Evolutionary conservation across 495 filamentous ascomycete species (phyloP), one percentile per base, ranked within the genome.

Genomic region (Aspergillus bertholletiae): DNA sequence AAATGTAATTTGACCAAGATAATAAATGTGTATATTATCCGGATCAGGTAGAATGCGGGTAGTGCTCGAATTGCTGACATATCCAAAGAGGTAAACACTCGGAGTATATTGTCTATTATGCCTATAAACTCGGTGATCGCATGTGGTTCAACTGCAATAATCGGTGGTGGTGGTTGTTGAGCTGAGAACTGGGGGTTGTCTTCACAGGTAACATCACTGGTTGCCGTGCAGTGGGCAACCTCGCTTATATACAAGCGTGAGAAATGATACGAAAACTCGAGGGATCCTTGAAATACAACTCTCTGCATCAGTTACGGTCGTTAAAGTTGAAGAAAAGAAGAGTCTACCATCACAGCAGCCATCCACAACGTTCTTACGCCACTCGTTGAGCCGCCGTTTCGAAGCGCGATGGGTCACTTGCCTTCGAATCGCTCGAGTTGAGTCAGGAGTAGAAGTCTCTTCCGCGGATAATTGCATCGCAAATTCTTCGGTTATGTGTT

Each of bases 401-500:
- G 18, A 40, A 9, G 37, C 5, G n/a, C 8, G 30, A 32, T 40
- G 6, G 7, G 37, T 17, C 6, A 6, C 37, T 8, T 40, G 37
- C 3, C 7, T 20, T n/a, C 13, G 34, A 5, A 13, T 39, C 3
- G 34, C n/a, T 27, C 22, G 46, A n/a, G 24, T 5, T 78, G 12
- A 15, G 4, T 87, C 70, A 49, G 71, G 75, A 4, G 80, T 75
- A 24, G 74, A 72, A 0, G 85, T 80, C 48, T 90, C 87, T 59
- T 90, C 88, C 79, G 90, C 85, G 4, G 82, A 83, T 55, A 90
- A 88, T 56, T 86, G 78, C 7, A 79, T 74, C 11, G 84, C 84
- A 41, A 90, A 74, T 53, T 90, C 86, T 59, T 92, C 88, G 8
- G 83, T 83, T 40, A 92, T 82, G 57, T 82, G 82, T 54, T 89